These are phyloP conservation scores for Fusarium torulosum DNA, from an alignment of 2,329 filamentous ascomycete genomes.

Conservation along the genomic window DNA sequence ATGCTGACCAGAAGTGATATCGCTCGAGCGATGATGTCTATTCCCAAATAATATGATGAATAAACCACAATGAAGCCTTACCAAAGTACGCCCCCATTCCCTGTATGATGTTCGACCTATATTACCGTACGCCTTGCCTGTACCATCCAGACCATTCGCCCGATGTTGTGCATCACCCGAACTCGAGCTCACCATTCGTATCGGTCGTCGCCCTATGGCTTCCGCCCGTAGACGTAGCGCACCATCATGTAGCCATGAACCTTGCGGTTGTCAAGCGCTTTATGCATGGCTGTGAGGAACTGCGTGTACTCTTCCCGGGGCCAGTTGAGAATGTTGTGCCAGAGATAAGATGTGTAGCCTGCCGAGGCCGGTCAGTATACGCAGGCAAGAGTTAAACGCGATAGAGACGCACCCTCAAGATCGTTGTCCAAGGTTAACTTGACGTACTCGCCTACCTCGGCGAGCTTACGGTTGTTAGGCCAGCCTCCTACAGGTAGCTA, in stretches of 20 bases:
- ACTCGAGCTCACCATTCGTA: neutral
- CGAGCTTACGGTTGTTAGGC: conserved; percentile 40
- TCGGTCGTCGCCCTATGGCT: conserved; percentile 8
- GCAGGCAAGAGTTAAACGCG: neutral
- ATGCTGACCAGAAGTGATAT: no score
- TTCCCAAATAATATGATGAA: neutral
- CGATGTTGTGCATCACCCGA: neutral
- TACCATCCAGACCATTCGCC: neutral
- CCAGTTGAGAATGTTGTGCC: conserved; percentile 40
- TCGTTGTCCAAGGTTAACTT: conserved; percentile 44
- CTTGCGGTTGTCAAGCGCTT: conserved; percentile 30
- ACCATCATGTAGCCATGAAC: conserved; percentile 41
- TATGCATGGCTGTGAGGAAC: conserved; percentile 31
- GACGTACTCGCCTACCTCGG: conserved; percentile 38
- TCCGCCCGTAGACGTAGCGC: conserved; percentile 41
- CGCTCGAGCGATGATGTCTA: neutral
- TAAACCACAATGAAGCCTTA: no score
- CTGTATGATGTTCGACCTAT: neutral
- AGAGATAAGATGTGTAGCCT: conserved; percentile 39
- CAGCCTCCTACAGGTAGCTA: conserved; percentile 43
- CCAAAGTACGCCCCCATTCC: neutral
- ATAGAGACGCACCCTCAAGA: conserved; percentile 25
- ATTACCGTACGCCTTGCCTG: neutral
- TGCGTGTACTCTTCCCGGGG: conserved; percentile 37
- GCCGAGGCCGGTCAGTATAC: neutral